phyloP scores from a whole-genome alignment of 2,329 filamentous ascomycete genomes.

The Xylaria sp. region DNA sequence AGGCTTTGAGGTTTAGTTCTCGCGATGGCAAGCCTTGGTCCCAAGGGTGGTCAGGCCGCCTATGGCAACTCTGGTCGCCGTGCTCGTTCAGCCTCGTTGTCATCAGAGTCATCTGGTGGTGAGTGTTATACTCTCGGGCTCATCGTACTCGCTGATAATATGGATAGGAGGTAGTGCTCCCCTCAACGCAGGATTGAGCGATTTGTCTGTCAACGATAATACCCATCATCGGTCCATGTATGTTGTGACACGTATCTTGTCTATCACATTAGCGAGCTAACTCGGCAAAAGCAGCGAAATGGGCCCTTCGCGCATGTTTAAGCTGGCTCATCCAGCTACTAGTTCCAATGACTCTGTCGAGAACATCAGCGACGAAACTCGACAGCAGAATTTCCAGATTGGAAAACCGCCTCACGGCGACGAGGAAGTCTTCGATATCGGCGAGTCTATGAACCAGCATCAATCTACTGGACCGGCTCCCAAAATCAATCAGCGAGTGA shows the following conservation, averaged over 20 bases:
- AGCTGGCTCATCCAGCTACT: background rate
- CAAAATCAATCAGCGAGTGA: constrained; percentile 13
- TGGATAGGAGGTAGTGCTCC: constrained; percentile 29
- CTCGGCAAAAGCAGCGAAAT: constrained; percentile 29
- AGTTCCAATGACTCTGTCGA: constrained; percentile 13
- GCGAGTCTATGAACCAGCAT: constrained; percentile 19
- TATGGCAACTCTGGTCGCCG: constrained; percentile 19
- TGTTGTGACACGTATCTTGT: background rate
- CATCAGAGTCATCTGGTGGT: constrained; percentile 38
- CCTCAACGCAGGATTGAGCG: constrained; percentile 29
- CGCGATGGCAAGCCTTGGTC: constrained; percentile 32
- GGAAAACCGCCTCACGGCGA: constrained; percentile 35
- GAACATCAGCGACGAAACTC: constrained; percentile 13
- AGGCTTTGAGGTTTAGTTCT: constrained; percentile 3
- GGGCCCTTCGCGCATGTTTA: constrained; percentile 12
- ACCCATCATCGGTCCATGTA: constrained; percentile 34
- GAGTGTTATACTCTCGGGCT: background rate
- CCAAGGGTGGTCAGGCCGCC: constrained; percentile 4
- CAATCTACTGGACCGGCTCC: constrained; percentile 14
- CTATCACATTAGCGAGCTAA: constrained; percentile 11
- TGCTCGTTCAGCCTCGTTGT: constrained; percentile 34
- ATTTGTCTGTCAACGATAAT: constrained; percentile 26
- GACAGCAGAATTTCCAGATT: constrained; percentile 33
- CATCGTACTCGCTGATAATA: constrained; percentile 18
- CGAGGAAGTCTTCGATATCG: constrained; percentile 34